phyloP scores from a whole-genome alignment of 495 filamentous ascomycete genomes.

The Penicillium psychrofluorescens region DNA sequence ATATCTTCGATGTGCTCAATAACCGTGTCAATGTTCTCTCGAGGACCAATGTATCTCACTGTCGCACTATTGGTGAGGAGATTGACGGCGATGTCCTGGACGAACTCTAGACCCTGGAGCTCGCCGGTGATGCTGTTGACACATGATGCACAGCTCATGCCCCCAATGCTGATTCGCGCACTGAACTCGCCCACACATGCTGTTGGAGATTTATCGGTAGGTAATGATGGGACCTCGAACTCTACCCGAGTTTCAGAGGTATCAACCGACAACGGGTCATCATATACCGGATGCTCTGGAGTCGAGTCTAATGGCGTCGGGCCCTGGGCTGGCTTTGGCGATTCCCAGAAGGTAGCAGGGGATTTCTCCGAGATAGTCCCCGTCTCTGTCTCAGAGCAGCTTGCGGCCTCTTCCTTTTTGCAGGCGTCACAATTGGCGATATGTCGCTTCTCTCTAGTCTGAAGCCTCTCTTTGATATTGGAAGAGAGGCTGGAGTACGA shows the following conservation, averaged over 20 bases:
- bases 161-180: constrained; percentile 45
- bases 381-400: constrained; percentile 4
- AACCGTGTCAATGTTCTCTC: constrained; percentile 34
- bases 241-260: not conserved
- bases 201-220: too few species aligned
- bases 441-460: constrained; percentile 21
- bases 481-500: constrained; percentile 17
- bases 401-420: constrained; percentile 25
- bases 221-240: not conserved
- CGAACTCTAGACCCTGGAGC: constrained; percentile 42
- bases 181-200: constrained; percentile 19
- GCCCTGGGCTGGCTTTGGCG: not conserved
- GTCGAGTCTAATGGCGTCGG: not conserved
- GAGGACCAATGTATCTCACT: constrained; percentile 36
- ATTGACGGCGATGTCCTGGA: constrained; percentile 48
- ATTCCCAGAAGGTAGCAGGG: not conserved
- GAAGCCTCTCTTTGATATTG: constrained; percentile 16
- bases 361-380: constrained; percentile 7
- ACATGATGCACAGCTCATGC: constrained; percentile 64
- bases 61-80: constrained; percentile 53
- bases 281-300: not conserved
- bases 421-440: constrained; percentile 46
- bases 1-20: constrained; percentile 44
- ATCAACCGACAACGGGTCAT: not conserved
- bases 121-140: constrained; percentile 45